Conservation (phyloP, 75 land plant genomes). For the Picea sitchensis region DNA sequence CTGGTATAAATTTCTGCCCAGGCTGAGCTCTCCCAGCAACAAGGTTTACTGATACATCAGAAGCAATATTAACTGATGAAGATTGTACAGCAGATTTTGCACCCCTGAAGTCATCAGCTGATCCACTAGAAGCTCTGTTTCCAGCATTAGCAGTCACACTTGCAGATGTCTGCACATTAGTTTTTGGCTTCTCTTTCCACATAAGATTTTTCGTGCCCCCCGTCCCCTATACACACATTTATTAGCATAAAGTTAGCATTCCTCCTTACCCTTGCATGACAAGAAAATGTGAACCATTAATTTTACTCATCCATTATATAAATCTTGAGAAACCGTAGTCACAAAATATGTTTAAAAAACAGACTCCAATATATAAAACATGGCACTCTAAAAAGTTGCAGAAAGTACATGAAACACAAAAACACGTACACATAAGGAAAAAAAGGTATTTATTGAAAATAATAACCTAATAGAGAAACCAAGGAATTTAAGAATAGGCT, state of each 20-base stretch:
- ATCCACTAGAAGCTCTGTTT: neutral
- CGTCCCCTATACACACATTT: neutral
- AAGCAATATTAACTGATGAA: neutral
- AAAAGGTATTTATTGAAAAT: too few relatives aligned
- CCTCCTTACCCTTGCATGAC: neutral
- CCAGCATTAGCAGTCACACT: neutral
- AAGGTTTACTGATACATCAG: neutral
- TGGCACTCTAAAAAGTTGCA: too few relatives aligned
- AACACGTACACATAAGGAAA: too few relatives aligned
- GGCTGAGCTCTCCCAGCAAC: neutral
- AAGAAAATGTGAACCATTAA: neutral
- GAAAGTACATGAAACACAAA: too few relatives aligned
- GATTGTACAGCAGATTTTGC: neutral
- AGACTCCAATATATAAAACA: neutral
- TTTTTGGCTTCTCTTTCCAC: conserved; percentile 10
- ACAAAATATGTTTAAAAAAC: neutral
- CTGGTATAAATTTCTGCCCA: neutral
- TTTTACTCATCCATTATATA: neutral
- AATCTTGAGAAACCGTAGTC: neutral
- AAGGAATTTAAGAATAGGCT: too few relatives aligned
- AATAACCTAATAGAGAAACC: too few relatives aligned
- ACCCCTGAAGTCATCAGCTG: neutral
- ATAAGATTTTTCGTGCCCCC: neutral
- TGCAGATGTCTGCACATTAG: conserved; percentile 1
- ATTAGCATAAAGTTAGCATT: too few relatives aligned